Conservation (phyloP, 2,329 filamentous ascomycete species). For the Penicillium fuscoglaucum region DNA sequence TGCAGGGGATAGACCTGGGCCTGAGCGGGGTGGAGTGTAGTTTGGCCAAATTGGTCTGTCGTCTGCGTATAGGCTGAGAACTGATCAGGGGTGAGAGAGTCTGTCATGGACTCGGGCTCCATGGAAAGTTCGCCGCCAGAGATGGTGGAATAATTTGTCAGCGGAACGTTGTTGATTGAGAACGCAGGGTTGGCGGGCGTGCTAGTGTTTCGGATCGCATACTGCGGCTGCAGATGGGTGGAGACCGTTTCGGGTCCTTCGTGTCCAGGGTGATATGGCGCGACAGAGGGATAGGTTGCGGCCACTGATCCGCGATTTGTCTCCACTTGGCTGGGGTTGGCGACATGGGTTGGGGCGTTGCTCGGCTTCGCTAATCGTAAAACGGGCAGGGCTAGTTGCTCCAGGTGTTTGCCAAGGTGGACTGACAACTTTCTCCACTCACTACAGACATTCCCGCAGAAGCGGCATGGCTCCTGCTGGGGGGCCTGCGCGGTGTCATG, state of each 20-base stretch:
- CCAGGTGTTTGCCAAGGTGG: constrained; percentile 94
- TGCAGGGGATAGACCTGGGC: constrained; percentile 29
- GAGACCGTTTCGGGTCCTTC: not conserved
- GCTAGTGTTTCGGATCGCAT: constrained; percentile 14
- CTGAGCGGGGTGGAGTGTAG: constrained; percentile 19
- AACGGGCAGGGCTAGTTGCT: constrained; percentile 82
- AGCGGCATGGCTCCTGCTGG: constrained; percentile 80
- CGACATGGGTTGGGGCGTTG: constrained; percentile 28
- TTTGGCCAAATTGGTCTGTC: constrained; percentile 15
- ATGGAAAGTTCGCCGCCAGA: constrained; percentile 27
- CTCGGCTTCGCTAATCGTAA: constrained; percentile 54
- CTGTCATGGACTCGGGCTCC: constrained; percentile 31
- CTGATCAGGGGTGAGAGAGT: constrained; percentile 19
- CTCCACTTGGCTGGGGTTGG: constrained; percentile 8
- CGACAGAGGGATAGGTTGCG: constrained; percentile 4
- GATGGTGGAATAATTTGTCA: constrained; percentile 25
- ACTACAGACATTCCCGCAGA: constrained; percentile 77
- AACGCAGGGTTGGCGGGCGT: constrained; percentile 10
- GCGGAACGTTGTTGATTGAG: constrained; percentile 13
- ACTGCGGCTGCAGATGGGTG: constrained; percentile 15
- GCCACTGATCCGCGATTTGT: not conserved
- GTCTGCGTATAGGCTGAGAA: constrained; percentile 13
- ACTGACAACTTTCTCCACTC: constrained; percentile 93
- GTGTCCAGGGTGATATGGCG: constrained; percentile 6
- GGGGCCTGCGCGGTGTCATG: constrained; percentile 63